Evolutionary conservation across 2,329 filamentous ascomycete species (phyloP).

Genomic region (Nothophaeocryptopus gaeumannii): DNA sequence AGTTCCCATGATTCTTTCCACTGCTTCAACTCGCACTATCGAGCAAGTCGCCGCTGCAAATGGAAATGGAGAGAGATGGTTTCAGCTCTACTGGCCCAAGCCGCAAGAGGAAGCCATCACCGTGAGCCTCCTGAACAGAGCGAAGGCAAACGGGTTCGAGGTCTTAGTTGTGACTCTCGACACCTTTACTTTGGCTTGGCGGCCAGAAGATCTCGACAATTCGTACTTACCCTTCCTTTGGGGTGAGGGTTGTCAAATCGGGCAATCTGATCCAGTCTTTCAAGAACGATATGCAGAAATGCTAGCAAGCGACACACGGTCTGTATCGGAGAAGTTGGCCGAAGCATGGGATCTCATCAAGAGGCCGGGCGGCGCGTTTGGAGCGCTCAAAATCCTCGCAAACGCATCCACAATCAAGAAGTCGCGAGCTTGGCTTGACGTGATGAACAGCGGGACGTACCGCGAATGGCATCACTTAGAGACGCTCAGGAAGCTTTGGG

Average conservation of each 20-base stretch:
- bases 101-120: conserved; percentile 63
- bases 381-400: conserved; percentile 34
- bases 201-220: conserved; percentile 46
- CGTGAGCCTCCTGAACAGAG: conserved; percentile 59
- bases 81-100: conserved; percentile 61
- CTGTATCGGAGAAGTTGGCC: conserved; percentile 32
- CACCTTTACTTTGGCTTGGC: conserved; percentile 67
- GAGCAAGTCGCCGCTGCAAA: conserved; percentile 64
- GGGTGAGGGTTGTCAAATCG: conserved; percentile 54
- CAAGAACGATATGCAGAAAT: conserved; percentile 49
- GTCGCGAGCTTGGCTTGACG: conserved; percentile 36
- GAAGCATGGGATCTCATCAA: conserved; percentile 40
- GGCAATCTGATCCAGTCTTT: conserved; percentile 59
- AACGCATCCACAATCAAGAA: conserved; percentile 37
- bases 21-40: conserved; percentile 61
- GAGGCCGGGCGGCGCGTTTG: conserved; percentile 35
- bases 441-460: conserved; percentile 34
- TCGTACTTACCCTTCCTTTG: conserved; percentile 24
- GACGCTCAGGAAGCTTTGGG: conserved; percentile 60
- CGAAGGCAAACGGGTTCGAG: conserved; percentile 60
- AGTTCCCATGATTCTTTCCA: conserved; percentile 66
- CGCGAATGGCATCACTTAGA: conserved; percentile 60
- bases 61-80: conserved; percentile 45
- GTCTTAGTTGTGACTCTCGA: conserved; percentile 71
- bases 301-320: conserved; percentile 34